Conservation (phyloP, 2,329 filamentous ascomycete genomes). For the Orbilia oligospora region DNA sequence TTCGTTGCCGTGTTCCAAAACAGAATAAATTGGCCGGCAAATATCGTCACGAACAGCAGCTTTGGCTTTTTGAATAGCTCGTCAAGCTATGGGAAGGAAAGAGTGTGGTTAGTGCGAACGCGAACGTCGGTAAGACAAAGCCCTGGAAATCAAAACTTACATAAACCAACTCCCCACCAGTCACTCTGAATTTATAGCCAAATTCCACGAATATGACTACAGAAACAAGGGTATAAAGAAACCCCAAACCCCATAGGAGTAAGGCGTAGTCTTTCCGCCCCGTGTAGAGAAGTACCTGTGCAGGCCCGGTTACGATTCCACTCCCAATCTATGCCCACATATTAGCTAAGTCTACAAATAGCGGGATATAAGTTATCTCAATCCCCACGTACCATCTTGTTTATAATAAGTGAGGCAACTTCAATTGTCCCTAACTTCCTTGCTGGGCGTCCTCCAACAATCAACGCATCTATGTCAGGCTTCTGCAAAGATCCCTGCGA, state of each 20-base stretch:
- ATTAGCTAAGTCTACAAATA: neutral
- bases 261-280: conserved; percentile 44
- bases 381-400: conserved; percentile 41
- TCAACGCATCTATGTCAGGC: conserved; percentile 36
- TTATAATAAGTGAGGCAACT: conserved; percentile 44
- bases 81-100: conserved; percentile 61
- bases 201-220: conserved; percentile 70
- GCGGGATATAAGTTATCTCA: neutral
- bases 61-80: conserved; percentile 66
- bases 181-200: conserved; percentile 69
- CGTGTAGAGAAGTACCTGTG: conserved; percentile 43
- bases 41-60: conserved; percentile 67
- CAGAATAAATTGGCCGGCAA: conserved; percentile 67
- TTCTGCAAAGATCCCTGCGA: conserved; percentile 39
- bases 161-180: conserved; percentile 68
- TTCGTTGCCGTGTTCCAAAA: conserved; percentile 67
- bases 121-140: neutral
- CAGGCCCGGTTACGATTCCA: conserved; percentile 48
- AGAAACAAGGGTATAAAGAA: conserved; percentile 50
- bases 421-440: conserved; percentile 52
- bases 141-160: conserved; percentile 65
- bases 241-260: conserved; percentile 43
- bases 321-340: conserved; percentile 32
- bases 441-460: conserved; percentile 44
- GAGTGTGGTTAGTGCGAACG: conserved; percentile 8